phyloP scores from a whole-genome alignment of 192 early-diverging fungal genomes.

The Mortierella claussenii region DNA sequence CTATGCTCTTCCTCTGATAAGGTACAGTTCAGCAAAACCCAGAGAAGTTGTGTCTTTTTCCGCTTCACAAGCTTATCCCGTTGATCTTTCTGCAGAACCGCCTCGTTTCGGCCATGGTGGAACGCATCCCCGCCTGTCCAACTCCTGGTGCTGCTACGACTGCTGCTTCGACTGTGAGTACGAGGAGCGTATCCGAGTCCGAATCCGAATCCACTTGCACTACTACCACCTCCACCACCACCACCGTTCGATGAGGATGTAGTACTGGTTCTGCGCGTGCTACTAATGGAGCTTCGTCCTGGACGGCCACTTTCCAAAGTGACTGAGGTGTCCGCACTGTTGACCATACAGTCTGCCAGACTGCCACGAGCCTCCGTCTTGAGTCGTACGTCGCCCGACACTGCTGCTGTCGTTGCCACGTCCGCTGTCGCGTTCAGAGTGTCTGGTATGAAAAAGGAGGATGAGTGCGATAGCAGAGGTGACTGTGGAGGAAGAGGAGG shows the following conservation, averaged over 20 bases:
- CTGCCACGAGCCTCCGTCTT: too few relatives aligned
- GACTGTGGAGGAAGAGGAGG: neutral
- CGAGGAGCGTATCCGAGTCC: slow-evolving; percentile 16
- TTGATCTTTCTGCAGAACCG: slow-evolving; percentile 29
- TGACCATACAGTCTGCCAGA: too few relatives aligned
- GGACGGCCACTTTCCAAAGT: neutral
- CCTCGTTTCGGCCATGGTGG: slow-evolving; percentile 31
- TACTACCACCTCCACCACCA: neutral
- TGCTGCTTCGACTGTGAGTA: slow-evolving; percentile 45
- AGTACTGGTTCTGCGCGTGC: slow-evolving; percentile 23
- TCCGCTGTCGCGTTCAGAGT: too few relatives aligned
- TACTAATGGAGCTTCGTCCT: slow-evolving; percentile 16
- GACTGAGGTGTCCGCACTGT: neutral
- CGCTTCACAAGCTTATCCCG: slow-evolving; percentile 36
- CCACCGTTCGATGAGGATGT: slow-evolving; percentile 12
- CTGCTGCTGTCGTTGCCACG: neutral
- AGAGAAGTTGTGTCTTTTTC: slow-evolving; percentile 45
- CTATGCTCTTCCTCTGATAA: slow-evolving; percentile 28
- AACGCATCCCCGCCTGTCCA: slow-evolving; percentile 33
- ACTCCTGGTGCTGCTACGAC: slow-evolving; percentile 46
- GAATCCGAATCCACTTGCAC: slow-evolving; percentile 8
- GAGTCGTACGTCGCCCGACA: neutral
- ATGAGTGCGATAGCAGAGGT: neutral
- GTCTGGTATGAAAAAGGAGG: neutral
- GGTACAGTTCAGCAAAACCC: slow-evolving; percentile 45